phyloP scores from a whole-genome alignment of 495 filamentous ascomycete species.

The Stereocaulon alpinum region DNA sequence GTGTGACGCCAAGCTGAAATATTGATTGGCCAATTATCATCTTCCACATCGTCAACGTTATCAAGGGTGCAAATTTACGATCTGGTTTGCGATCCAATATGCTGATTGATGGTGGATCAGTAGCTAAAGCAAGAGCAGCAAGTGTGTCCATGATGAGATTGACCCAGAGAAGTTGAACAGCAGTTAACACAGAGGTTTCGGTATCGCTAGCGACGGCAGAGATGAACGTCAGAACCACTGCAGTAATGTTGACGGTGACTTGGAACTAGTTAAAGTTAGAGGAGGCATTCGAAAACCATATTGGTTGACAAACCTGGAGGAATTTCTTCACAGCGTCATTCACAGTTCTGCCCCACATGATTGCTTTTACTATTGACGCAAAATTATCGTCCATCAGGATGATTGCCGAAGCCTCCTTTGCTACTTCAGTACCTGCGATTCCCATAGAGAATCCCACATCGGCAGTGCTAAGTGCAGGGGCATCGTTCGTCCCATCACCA shows the following conservation, averaged over 20 bases:
- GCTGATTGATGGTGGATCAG: slow-evolving; percentile 61
- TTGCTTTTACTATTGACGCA: slow-evolving; percentile 75
- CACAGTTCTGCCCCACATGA: slow-evolving; percentile 80
- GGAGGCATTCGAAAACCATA: not conserved
- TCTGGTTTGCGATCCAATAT: slow-evolving; percentile 69
- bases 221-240: slow-evolving; percentile 73
- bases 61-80: slow-evolving; percentile 63
- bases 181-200: slow-evolving; percentile 66
- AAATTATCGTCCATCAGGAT: slow-evolving; percentile 94
- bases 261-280: slow-evolving; percentile 55
- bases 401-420: slow-evolving; percentile 88
- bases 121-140: slow-evolving; percentile 83
- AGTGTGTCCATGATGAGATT: slow-evolving; percentile 96
- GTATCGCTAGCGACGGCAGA: slow-evolving; percentile 58
- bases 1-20: slow-evolving; percentile 70
- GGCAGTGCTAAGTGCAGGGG: slow-evolving; percentile 73
- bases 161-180: slow-evolving; percentile 83
- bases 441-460: slow-evolving; percentile 93
- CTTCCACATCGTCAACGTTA: slow-evolving; percentile 82
- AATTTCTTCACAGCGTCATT: slow-evolving; percentile 90
- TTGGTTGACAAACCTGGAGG: slow-evolving; percentile 47
- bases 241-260: slow-evolving; percentile 85
- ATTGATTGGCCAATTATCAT: slow-evolving; percentile 84
- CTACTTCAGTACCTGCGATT: slow-evolving; percentile 80
- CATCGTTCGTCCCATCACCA: slow-evolving; percentile 89